Conservation (phyloP, 495 filamentous ascomycete species). For the Penicillium samsonianum region DNA sequence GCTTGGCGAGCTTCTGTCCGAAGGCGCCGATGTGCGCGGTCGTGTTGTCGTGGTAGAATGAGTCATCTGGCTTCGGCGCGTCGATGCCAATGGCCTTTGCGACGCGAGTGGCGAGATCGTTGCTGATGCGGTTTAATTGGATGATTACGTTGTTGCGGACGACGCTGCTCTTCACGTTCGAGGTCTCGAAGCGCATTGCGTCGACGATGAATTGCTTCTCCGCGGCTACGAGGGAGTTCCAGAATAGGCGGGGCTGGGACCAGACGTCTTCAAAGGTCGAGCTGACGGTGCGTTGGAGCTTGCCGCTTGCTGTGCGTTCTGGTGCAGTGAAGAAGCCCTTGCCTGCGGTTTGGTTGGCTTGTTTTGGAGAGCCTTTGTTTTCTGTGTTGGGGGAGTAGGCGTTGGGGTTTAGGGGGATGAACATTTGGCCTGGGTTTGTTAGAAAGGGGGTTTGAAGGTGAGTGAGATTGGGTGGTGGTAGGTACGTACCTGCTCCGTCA, state of each 20-base stretch:
- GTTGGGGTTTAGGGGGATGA: slow-evolving; percentile 50
- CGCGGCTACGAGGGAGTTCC: slow-evolving; percentile 67
- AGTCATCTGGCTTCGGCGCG: slow-evolving; percentile 58
- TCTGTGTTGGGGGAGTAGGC: slow-evolving; percentile 68
- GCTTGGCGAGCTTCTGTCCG: slow-evolving; percentile 53
- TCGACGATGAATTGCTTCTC: slow-evolving; percentile 80
- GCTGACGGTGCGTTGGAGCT: slow-evolving; percentile 59
- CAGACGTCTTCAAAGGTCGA: slow-evolving; percentile 73
- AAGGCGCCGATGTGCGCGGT: slow-evolving; percentile 66
- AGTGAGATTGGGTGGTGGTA: slow-evolving; percentile 12
- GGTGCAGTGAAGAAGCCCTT: slow-evolving; percentile 76
- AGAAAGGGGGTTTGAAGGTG: not conserved
- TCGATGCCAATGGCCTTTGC: slow-evolving; percentile 61
- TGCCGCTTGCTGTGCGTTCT: slow-evolving; percentile 51
- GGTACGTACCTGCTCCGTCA: slow-evolving; percentile 40
- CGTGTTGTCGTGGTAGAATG: slow-evolving; percentile 70
- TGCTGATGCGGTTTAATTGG: slow-evolving; percentile 70
- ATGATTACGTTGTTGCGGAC: slow-evolving; percentile 62
- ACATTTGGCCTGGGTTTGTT: slow-evolving; percentile 39
- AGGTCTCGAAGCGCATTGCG: slow-evolving; percentile 73
- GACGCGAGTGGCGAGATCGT: slow-evolving; percentile 69
- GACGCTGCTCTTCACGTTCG: slow-evolving; percentile 54
- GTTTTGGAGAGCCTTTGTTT: slow-evolving; percentile 63
- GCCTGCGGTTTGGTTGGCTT: slow-evolving; percentile 69
- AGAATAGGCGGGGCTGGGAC: slow-evolving; percentile 75